Base-by-base conservation (phyloP, 2,329 filamentous ascomycete genomes). In the Onygenales sp. region DNA sequence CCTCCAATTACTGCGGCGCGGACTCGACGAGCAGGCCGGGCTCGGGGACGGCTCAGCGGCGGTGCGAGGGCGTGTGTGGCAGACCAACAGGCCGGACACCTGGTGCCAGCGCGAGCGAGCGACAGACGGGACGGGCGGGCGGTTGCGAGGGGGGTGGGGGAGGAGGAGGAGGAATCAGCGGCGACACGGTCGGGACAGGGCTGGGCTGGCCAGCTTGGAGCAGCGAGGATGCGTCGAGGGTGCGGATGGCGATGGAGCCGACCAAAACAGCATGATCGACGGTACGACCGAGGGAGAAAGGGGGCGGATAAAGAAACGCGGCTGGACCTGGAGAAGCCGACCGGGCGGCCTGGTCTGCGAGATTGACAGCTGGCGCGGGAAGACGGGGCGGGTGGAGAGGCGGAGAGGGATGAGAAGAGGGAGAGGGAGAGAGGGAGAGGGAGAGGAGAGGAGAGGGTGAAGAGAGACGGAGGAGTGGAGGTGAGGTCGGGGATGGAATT, bases 251-350 rank as follows among this genome's bases (percentile, higher is more conserved):
- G 13, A 38, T 53, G 43, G 52, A 43, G 44, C 48, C 45, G 53
- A 53, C 51, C 54, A 55, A 54, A 51, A 44, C 39, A 54, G 56
- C 58, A 58, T 58, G 53, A 54, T 57, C 55, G 54, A 55, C 54
- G 43, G 39, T 39, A 43, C 53, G 44, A 50, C 48, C 17, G 43
- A 48, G 31, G 14, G 51, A 54, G 48, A 44, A 38, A 45, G 35
- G 50, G 27, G 50, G 35, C 41, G 35, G 42, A 43, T 33, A 7
- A 35, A 50, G n/a, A 38, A 45, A 42, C 27, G 35, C n/a, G 9
- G 51, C 32, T 38, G 27, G 51, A 43, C 50, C 41, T 51, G 42
- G 49, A 41, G 47, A 46, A 57, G 50, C 54, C 54, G 53, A 53
- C 52, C 44, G 52, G 50, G 52, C 54, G 52, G 56, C 54, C 53